phyloP scores from a whole-genome alignment of 192 early-diverging fungal genomes.

The Spinellus fusiger region DNA sequence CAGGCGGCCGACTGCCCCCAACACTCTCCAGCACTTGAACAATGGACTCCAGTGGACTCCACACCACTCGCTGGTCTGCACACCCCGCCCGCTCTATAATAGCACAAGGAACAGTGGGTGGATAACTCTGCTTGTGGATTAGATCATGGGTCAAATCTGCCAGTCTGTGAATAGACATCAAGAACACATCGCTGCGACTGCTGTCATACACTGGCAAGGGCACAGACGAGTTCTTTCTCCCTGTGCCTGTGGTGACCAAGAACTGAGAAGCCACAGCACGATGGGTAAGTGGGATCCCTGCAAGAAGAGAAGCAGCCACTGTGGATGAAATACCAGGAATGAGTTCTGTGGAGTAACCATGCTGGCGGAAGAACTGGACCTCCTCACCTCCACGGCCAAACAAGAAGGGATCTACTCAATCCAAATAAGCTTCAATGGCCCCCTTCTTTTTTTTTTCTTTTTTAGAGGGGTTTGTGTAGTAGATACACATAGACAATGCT shows the following conservation, averaged over 20 bases:
- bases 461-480: no score
- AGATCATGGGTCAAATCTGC: conserved; percentile 53
- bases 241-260: conserved; percentile 66
- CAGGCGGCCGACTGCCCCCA: conserved; percentile 65
- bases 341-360: conserved; percentile 57
- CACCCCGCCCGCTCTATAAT: conserved; percentile 83
- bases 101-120: conserved; percentile 64
- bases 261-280: conserved; percentile 73
- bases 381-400: conserved; percentile 95
- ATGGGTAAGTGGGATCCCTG: conserved; percentile 74
- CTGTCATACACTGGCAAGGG: conserved; percentile 49
- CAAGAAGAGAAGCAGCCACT: conserved; percentile 59
- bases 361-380: conserved; percentile 60
- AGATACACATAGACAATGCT: no score
- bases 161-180: conserved; percentile 77
- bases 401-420: conserved; percentile 71
- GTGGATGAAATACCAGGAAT: conserved; percentile 66
- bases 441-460: not conserved
- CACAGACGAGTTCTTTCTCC: conserved; percentile 57
- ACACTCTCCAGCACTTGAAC: conserved; percentile 52
- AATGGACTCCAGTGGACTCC: conserved; percentile 61
- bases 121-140: conserved; percentile 50
- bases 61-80: conserved; percentile 66
- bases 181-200: conserved; percentile 64
- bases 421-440: not conserved